A percentile compares a stretch with the other conserved stretches of the same genome.
These are phyloP conservation scores for Tolypocladium endophyticum DNA, from an alignment of 2,329 filamentous ascomycete genomes.

Conservation along the genomic window DNA sequence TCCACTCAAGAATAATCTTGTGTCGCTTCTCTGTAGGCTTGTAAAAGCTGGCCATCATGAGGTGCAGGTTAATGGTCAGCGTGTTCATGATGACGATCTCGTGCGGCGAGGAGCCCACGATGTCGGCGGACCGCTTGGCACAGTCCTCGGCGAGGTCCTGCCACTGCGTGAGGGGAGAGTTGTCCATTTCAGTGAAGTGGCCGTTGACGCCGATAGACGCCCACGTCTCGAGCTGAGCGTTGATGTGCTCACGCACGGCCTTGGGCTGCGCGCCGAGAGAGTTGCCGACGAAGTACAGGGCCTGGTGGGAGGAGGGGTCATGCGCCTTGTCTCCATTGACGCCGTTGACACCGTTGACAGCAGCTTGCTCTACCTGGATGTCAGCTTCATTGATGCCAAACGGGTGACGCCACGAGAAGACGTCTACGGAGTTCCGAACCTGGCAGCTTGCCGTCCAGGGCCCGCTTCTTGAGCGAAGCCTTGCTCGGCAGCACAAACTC, in stretches of 20 bases:
- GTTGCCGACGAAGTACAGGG: conserved; percentile 81
- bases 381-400: background rate
- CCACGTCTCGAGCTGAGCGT: conserved; percentile 73
- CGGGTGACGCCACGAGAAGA: too few relatives aligned
- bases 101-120: conserved; percentile 61
- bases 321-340: conserved; percentile 4
- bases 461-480: conserved; percentile 55
- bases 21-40: conserved; percentile 50
- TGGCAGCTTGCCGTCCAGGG: conserved; percentile 34
- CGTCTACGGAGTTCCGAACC: conserved; percentile 23
- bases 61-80: conserved; percentile 69
- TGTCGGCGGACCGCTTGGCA: conserved; percentile 55
- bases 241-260: conserved; percentile 52
- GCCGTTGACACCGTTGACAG: conserved; percentile 8
- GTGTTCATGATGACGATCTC: conserved; percentile 88
- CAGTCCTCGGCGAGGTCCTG: conserved; percentile 70
- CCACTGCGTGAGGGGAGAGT: conserved; percentile 61
- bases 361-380: background rate
- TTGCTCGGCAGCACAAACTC: conserved; percentile 73
- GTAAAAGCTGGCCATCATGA: conserved; percentile 80
- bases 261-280: conserved; percentile 78
- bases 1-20: conserved; percentile 83
- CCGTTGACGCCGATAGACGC: conserved; percentile 74
- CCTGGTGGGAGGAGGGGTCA: conserved; percentile 17
- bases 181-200: conserved; percentile 61